Percentiles rank a stretch among this genome's conserved stretches.
phyloP scores from a whole-genome alignment of 306 rosid genomes.

The Medicago lupulina region DNA sequence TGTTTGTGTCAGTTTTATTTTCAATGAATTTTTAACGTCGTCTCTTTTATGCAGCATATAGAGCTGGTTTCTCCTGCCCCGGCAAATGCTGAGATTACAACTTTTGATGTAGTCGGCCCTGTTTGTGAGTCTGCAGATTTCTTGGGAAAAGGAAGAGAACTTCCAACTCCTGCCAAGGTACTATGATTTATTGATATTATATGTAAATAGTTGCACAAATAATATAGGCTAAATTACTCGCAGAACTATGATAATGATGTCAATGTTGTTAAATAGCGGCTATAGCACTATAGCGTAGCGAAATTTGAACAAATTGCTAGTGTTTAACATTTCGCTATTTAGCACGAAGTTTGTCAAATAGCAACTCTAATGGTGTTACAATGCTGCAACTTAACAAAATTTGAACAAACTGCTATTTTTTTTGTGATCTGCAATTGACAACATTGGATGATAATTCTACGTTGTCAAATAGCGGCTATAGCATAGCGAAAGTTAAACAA shows the following conservation, averaged over 20 bases:
- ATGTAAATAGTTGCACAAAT: slow-evolving; percentile 11
- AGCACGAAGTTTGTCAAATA: neutral
- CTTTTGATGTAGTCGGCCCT: slow-evolving; percentile 60
- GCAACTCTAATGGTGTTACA: no score
- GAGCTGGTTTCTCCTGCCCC: slow-evolving; percentile 88
- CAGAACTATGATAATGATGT: slow-evolving; percentile 9
- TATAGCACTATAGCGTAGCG: neutral
- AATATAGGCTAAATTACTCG: neutral
- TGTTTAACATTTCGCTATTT: neutral
- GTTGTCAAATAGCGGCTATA: no score
- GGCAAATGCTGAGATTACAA: slow-evolving; percentile 48
- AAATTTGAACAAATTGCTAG: neutral
- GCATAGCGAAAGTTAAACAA: no score
- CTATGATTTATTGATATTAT: slow-evolving; percentile 27
- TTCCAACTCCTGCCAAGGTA: slow-evolving; percentile 60
- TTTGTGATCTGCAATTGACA: no score
- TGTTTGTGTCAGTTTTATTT: neutral
- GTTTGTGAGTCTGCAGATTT: slow-evolving; percentile 66
- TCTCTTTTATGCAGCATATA: slow-evolving; percentile 75
- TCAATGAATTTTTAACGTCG: slow-evolving; percentile 12
- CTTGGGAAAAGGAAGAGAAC: slow-evolving; percentile 58
- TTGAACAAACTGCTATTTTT: no score
- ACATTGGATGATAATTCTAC: no score
- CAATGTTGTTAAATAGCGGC: neutral
- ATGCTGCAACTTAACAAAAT: no score